Conservation (phyloP, 495 filamentous ascomycete genomes). For the Amniculicola lignicola region DNA sequence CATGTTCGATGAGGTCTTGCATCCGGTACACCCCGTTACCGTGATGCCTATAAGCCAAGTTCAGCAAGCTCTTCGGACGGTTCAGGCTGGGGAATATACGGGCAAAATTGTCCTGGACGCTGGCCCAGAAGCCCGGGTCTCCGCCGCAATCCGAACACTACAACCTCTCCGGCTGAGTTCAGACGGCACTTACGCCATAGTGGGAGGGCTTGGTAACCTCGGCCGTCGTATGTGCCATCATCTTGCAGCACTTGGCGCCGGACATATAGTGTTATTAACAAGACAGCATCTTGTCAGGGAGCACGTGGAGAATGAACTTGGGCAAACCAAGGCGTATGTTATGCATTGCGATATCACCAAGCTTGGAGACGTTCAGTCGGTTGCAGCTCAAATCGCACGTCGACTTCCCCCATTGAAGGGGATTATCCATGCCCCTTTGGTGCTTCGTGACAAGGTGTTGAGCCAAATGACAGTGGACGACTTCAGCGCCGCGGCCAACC, state of each 20-base stretch:
- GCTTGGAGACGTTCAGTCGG: not conserved
- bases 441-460: constrained; percentile 29
- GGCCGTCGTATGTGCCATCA: not conserved
- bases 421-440: constrained; percentile 32
- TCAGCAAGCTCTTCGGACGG: not conserved
- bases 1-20: not conserved
- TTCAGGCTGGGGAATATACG: not conserved
- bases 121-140: not conserved
- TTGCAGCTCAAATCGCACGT: not conserved
- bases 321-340: not conserved
- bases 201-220: constrained; percentile 8
- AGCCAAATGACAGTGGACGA: constrained; percentile 23
- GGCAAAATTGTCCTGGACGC: not conserved
- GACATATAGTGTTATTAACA: not conserved
- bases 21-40: not conserved
- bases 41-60: not conserved
- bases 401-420: constrained; percentile 24
- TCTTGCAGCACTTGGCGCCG: constrained; percentile 2
- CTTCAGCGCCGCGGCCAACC: not conserved
- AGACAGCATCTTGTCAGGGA: not conserved
- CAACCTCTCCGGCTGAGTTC: not conserved
- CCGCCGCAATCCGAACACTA: not conserved
- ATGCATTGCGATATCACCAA: not conserved
- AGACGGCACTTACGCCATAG: not conserved
- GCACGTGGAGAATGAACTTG: not conserved